Evolutionary conservation across 768 basidiomycete species (phyloP).

Genomic region (Russula olivacea): DNA sequence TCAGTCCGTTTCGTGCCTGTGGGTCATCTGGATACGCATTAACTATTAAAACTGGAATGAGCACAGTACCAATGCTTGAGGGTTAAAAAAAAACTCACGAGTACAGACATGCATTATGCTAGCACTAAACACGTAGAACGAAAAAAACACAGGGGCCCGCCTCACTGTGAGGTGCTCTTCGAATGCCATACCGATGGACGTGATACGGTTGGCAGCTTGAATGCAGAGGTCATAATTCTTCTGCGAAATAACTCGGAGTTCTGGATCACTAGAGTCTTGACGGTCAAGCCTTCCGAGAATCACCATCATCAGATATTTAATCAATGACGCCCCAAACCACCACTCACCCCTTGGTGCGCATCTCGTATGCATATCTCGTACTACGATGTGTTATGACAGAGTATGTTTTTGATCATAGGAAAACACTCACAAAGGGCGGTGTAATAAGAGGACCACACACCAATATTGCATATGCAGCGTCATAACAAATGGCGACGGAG

Average conservation of each 20-base stretch:
- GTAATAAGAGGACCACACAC: slow-evolving; percentile 68
- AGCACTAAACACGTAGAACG: slow-evolving; percentile 76
- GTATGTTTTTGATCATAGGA: not conserved
- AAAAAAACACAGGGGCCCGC: slow-evolving; percentile 61
- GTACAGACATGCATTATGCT: slow-evolving; percentile 73
- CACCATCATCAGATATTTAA: not conserved
- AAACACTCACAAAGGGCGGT: slow-evolving; percentile 67
- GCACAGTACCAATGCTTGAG: slow-evolving; percentile 1
- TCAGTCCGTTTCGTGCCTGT: slow-evolving; percentile 58
- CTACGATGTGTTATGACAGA: slow-evolving; percentile 24
- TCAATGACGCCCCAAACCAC: slow-evolving; percentile 12
- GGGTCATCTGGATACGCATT: slow-evolving; percentile 61
- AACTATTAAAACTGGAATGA: slow-evolving; percentile 36
- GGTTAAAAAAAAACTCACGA: slow-evolving; percentile 40
- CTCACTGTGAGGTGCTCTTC: slow-evolving; percentile 56
- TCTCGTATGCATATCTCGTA: slow-evolving; percentile 30
- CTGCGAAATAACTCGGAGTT: slow-evolving; percentile 48
- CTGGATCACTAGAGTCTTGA: slow-evolving; percentile 42
- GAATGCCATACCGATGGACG: slow-evolving; percentile 58
- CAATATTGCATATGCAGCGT: slow-evolving; percentile 84
- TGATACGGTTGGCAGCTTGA: slow-evolving; percentile 73
- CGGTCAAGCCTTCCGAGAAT: slow-evolving; percentile 24
- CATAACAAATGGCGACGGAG: slow-evolving; percentile 58
- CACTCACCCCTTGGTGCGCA: slow-evolving; percentile 25
- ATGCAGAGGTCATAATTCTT: slow-evolving; percentile 70